These are phyloP conservation scores for Flaveria ramosissima DNA, from an alignment of 129 eudicot genomes.

Conservation along the genomic window DNA sequence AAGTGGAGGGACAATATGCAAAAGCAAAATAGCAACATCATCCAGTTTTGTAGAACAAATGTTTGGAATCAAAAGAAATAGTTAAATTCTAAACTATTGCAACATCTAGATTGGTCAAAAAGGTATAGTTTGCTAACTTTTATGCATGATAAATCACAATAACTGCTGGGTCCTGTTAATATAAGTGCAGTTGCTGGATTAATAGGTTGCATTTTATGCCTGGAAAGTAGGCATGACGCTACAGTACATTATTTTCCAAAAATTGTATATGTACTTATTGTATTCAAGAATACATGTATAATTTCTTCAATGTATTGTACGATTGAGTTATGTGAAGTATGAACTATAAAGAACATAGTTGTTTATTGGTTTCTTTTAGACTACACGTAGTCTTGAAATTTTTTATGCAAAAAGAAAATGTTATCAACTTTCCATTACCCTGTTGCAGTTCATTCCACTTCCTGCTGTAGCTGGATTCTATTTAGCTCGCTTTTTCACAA, in stretches of 20 bases:
- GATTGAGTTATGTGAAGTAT: not conserved
- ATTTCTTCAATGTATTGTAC: not conserved
- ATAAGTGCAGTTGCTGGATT: not conserved
- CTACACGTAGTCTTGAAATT: not conserved
- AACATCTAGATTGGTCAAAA: not conserved
- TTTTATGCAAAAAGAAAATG: not conserved
- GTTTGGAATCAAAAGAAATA: conserved; percentile 4
- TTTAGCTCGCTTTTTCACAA: conserved; percentile 92
- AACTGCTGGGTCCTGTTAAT: conserved; percentile 1
- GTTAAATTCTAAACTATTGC: not conserved
- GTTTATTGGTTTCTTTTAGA: conserved; percentile 9
- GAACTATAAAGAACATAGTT: not conserved
- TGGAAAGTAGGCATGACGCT: not conserved
- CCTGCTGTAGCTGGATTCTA: conserved; percentile 90
- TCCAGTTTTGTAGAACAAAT: conserved; percentile 11
- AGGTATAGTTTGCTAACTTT: not conserved
- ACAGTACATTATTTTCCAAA: not conserved
- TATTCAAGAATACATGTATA: not conserved
- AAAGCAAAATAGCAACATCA: not conserved
- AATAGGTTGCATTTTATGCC: not conserved
- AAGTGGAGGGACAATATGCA: conserved; percentile 9
- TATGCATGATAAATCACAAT: not conserved
- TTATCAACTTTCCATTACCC: conserved; percentile 1
- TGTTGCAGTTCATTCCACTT: conserved; percentile 84
- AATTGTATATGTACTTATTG: not conserved